Evolutionary conservation across 352 stramenopile species (phyloP), one percentile per base, ranked within the genome.

Genomic region (Phytopythium vexans): DNA sequence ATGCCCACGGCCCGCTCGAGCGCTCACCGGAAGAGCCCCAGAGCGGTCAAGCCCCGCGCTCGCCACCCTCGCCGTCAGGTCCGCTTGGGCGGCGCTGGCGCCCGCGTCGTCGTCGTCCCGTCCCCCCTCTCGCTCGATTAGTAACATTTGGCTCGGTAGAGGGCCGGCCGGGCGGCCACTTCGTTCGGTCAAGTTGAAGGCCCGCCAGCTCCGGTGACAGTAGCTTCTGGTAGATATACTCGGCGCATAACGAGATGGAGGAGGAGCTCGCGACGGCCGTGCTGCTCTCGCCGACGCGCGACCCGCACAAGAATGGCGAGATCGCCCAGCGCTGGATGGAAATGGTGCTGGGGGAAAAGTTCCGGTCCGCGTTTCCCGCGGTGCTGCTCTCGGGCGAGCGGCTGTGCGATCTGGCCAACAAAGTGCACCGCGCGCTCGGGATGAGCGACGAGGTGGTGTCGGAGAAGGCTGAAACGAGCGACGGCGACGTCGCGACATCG

Each of bases 251-350:
- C 21, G 54, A 68, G 40, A 39, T 73, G 47, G 53, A 59, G 38
- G 58, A 70, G 12, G 61, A 74, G 34, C 56, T 70, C 33, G 56
- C 54, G 9, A 68, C 64, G 40, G 56, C 55, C 46, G 56, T 70
- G 41, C 63, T 64, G 63, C 62, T 78, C 15, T 71, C 70, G 49
- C 62, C 72, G 47, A 67, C 67, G 41, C 52, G 52, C 55, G 66
- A 74, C 42, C n/a, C 53, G 39, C 64, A 59, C 58, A 73, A 74
- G 52, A 78, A 78, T 54, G 70, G 74, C 46, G 79, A 89, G 52
- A 86, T 93, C 62, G 82, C 86, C 39, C 76, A 78, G 52, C 78
- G 82, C 43, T 95, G 85, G 85, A 88, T 95, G 60, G 85, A 92
- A 55, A 93, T 95, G 85, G 83, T 95, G 53, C 73, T 93, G 15